phyloP scores from a whole-genome alignment of 176 grass and related monocot species.

The Zizania latifolia region DNA sequence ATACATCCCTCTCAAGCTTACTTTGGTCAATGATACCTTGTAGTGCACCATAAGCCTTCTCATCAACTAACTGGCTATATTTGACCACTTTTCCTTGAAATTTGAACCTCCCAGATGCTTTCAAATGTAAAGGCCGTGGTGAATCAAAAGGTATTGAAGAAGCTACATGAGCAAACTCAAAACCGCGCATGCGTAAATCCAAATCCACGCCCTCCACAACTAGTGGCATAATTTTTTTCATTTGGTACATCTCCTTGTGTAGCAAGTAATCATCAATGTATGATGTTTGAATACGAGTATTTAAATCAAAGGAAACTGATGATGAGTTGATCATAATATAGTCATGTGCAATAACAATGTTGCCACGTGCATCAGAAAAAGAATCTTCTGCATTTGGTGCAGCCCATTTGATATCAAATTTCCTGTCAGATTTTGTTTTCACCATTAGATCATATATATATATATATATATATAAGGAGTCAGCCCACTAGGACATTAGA shows the following conservation, averaged over 20 bases:
- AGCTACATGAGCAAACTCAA: slow-evolving; percentile 91
- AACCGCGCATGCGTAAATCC: slow-evolving; percentile 89
- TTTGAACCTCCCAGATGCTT: slow-evolving; percentile 91
- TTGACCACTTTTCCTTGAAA: slow-evolving; percentile 93
- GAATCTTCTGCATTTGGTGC: slow-evolving; percentile 96
- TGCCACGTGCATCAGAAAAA: slow-evolving; percentile 88
- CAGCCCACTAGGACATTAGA: background rate
- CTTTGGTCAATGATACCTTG: slow-evolving; percentile 40
- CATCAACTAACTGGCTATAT: slow-evolving; percentile 43
- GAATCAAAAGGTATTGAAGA: slow-evolving; percentile 83
- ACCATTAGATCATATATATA: background rate
- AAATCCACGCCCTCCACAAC: slow-evolving; percentile 83
- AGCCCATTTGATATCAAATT: slow-evolving; percentile 99
- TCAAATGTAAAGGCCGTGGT: slow-evolving; percentile 80
- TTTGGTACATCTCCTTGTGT: slow-evolving; percentile 45
- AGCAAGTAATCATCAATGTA: slow-evolving; percentile 64
- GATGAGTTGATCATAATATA: slow-evolving; percentile 80
- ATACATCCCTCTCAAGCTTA: slow-evolving; percentile 26
- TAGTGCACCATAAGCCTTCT: slow-evolving; percentile 25
- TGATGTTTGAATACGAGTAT: slow-evolving; percentile 80
- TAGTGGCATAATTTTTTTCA: slow-evolving; percentile 59
- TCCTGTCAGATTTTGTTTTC: slow-evolving; percentile 43
- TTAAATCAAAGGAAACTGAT: slow-evolving; percentile 91
- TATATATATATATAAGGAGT: no score
- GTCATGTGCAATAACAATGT: slow-evolving; percentile 89